Evolutionary conservation across 1,284 basidiomycete genomes (phyloP), one percentile per base, ranked within the genome.

Genomic region (Caloboletus firmus): DNA sequence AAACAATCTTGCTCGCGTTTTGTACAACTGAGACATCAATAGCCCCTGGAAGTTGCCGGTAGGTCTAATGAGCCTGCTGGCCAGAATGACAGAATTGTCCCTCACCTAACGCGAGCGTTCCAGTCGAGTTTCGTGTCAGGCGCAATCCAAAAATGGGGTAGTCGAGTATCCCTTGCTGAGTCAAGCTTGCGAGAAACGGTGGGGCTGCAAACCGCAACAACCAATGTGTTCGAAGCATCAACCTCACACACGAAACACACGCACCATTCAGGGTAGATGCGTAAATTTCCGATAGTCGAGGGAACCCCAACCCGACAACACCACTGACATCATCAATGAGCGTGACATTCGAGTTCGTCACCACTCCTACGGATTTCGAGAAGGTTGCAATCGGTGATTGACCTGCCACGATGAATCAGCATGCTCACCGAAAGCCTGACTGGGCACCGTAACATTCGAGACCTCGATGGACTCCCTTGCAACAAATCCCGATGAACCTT

Each of bases 61-160:
- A 40, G 31, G 45, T 39, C 47, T 51, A 55, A 24, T 58, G 41
- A 48, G 45, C 20, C 37, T 36, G 34, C 31, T 31, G n/a, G 32
- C 43, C 30, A 5, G 36, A 1, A 35, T 24, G 9, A 44, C n/a
- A 24, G 22, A 45, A 39, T 35, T 18, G 22, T 6, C 28, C 58
- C 72, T 48, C 62, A 85, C 87, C 88, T 15, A 91, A 63, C 2
- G 87, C 72, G 18, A 91, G 72, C 13, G 82, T 80, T 6, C 89
- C 89, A 24, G 75, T 78, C 3, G 71, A 65, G 62, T 86, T 82
- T 41, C 76, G 74, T 1, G 81, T 80, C 56, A 91, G 72, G 60
- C 78, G 83, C 31, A 91, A 59, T 18, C 85, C 87, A 61, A 91
- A 90, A 10, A 91, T 63, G 0, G 89, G 89, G 65, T 90, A 91